phyloP scores from a whole-genome alignment of 1,139 yeast species.

The Geotrichum cucujoidarum region DNA sequence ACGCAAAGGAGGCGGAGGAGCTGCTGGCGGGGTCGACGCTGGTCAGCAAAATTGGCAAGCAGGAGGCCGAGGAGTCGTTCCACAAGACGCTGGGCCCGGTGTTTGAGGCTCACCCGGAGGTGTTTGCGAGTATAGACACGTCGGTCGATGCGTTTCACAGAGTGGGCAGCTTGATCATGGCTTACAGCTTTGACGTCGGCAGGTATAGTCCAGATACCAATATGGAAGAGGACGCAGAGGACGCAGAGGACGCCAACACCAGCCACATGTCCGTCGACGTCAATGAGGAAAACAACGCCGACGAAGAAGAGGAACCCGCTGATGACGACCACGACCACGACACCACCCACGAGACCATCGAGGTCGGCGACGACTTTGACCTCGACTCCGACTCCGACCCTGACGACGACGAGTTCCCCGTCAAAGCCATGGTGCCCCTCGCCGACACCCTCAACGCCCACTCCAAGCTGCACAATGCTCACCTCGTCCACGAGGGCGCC shows the following conservation, averaged over 20 bases:
- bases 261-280: conserved; percentile 20
- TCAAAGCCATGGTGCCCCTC: conserved; percentile 86
- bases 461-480: conserved; percentile 72
- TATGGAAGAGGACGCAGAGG: conserved; percentile 15
- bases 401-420: conserved; percentile 44
- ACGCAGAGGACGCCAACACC: conserved; percentile 21
- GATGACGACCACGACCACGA: conserved; percentile 40
- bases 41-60: conserved; percentile 63
- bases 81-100: conserved; percentile 37
- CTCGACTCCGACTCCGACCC: conserved; percentile 38
- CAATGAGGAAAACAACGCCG: background rate
- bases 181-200: conserved; percentile 61
- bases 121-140: conserved; percentile 35
- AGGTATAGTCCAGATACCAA: conserved; percentile 3
- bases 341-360: conserved; percentile 21
- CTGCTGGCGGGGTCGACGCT: conserved; percentile 70
- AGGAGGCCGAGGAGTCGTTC: conserved; percentile 60
- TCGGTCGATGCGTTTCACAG: conserved; percentile 58
- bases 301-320: conserved; percentile 35
- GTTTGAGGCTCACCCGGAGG: conserved; percentile 29
- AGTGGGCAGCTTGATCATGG: conserved; percentile 65
- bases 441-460: conserved; percentile 91
- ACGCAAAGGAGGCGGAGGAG: conserved; percentile 43
- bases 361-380: conserved; percentile 31
- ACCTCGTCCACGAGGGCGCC: conserved; percentile 40